Conservation (phyloP, 2,329 filamentous ascomycete species). For the Ceratocystis smalleyi region DNA sequence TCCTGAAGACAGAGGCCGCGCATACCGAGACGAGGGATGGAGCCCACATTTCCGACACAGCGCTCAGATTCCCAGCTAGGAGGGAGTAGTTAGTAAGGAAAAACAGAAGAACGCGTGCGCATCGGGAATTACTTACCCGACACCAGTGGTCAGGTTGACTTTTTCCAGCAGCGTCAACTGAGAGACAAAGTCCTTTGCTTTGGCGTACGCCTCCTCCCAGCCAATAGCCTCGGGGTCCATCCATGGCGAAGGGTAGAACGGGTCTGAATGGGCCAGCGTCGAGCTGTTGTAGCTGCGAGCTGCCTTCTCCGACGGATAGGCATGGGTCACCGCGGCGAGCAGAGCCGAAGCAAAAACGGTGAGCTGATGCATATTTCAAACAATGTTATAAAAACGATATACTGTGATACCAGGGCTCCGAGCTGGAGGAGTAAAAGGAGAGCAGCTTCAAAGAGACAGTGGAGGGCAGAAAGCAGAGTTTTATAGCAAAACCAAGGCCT, state of each 20-base stretch:
- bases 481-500: neutral
- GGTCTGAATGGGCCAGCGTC: conserved; percentile 31
- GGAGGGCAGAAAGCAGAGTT: neutral
- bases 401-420: neutral
- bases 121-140: conserved; percentile 44
- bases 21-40: conserved; percentile 54
- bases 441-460: neutral
- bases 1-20: conserved; percentile 74
- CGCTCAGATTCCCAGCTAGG: conserved; percentile 38
- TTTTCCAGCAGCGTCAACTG: conserved; percentile 75
- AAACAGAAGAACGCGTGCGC: neutral
- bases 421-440: neutral
- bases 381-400: neutral
- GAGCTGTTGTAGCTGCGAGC: neutral
- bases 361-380: conserved; percentile 13
- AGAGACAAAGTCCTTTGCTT: conserved; percentile 65
- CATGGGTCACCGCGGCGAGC: conserved; percentile 11
- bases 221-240: conserved; percentile 53
- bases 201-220: conserved; percentile 62
- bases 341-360: conserved; percentile 15
- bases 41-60: conserved; percentile 63
- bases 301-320: conserved; percentile 6
- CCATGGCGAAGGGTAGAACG: conserved; percentile 79
- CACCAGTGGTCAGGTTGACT: conserved; percentile 86
- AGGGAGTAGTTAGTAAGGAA: conserved; percentile 2